A percentile compares a stretch with the other conserved stretches of the same genome.
phyloP scores from a whole-genome alignment of 345 rosid genomes.

The Hibiscus trionum region DNA sequence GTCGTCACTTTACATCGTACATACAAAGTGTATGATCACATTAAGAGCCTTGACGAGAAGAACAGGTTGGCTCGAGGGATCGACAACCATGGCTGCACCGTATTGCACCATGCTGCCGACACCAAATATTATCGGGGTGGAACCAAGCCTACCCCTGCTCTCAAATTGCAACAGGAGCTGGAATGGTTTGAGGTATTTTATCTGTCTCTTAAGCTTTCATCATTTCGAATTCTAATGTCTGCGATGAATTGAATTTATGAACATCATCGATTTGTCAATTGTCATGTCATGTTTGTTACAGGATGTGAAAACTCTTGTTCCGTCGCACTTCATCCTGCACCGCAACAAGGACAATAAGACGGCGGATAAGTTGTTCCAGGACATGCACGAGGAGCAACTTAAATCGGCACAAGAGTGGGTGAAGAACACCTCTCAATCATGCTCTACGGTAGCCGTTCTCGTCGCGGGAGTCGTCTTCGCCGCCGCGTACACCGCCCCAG shows the following conservation, averaged over 20 bases:
- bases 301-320: constrained; percentile 9
- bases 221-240: not conserved
- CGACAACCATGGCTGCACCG: constrained; percentile 14
- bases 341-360: constrained; percentile 1
- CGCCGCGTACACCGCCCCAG: constrained; percentile 17
- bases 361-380: constrained; percentile 11
- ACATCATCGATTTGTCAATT: too few species aligned
- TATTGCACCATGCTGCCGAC: constrained; percentile 24
- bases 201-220: not conserved
- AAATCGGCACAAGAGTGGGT: constrained; percentile 15
- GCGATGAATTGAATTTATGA: too few species aligned
- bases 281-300: not conserved
- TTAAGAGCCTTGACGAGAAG: not conserved
- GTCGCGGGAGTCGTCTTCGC: constrained; percentile 21
- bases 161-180: constrained; percentile 18
- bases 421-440: constrained; percentile 19
- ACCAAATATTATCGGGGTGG: constrained; percentile 4
- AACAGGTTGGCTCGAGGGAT: not conserved
- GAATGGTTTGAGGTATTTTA: constrained; percentile 11
- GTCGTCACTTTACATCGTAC: constrained; percentile 2
- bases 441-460: constrained; percentile 24
- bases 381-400: constrained; percentile 2
- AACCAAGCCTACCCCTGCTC: constrained; percentile 12
- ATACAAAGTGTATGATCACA: not conserved
- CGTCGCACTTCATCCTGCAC: constrained; percentile 4